Evolutionary conservation across 2,329 filamentous ascomycete species (phyloP).

Genomic region (Pyrenochaeta sp.): DNA sequence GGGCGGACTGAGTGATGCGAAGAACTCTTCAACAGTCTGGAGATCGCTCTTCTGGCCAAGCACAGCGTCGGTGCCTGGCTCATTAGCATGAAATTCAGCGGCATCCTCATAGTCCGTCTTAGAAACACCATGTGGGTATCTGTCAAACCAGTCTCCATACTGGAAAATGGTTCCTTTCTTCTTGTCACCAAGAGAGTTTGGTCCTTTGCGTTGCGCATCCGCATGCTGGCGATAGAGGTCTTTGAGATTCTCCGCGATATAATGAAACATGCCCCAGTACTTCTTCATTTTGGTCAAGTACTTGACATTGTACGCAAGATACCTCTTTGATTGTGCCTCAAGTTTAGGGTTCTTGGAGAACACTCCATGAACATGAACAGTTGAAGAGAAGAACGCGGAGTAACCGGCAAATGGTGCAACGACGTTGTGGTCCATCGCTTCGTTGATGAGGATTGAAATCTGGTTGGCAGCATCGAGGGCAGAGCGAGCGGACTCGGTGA

Average conservation of each 20-base stretch:
- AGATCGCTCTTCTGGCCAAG: conserved; percentile 87
- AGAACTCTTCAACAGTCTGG: conserved; percentile 95
- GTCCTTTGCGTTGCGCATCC: conserved; percentile 77
- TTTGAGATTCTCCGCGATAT: conserved; percentile 91
- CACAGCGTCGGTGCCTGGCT: conserved; percentile 84
- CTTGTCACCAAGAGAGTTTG: conserved; percentile 46
- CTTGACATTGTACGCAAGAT: conserved; percentile 85
- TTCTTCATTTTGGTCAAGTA: conserved; percentile 95
- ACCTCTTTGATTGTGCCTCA: conserved; percentile 80
- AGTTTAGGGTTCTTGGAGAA: conserved; percentile 83
- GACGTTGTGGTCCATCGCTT: conserved; percentile 79
- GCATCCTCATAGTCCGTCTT: conserved; percentile 84
- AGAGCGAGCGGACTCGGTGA: conserved; percentile 75
- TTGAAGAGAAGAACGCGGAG: conserved; percentile 90
- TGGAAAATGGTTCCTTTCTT: conserved; percentile 74
- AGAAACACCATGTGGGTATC: conserved; percentile 90
- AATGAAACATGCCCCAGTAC: conserved; percentile 98
- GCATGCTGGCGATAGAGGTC: conserved; percentile 86
- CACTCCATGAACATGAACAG: conserved; percentile 91
- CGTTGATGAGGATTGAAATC: conserved; percentile 83
- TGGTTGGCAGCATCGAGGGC: conserved; percentile 85
- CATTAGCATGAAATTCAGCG: conserved; percentile 70
- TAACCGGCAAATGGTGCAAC: conserved; percentile 94
- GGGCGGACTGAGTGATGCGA: conserved; percentile 77
- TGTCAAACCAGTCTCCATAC: conserved; percentile 97